Percentiles rank a stretch among this genome's conserved stretches.
Conservation (phyloP, 805 yeast genomes). For the Kodamaea nitidulidarum region DNA sequence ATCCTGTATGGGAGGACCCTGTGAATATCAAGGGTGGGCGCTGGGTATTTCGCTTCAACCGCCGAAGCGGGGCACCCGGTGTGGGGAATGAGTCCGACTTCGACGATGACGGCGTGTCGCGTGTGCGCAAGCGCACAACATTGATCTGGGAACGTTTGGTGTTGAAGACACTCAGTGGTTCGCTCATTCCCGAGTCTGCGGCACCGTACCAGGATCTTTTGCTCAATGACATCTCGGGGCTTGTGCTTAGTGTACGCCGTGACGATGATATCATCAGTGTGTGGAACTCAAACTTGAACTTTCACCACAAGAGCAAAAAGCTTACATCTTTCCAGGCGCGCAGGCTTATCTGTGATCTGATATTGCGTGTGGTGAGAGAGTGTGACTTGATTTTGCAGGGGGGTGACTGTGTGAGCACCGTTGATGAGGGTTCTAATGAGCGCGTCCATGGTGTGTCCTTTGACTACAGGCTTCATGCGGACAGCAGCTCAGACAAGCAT, state of each 20-base stretch:
- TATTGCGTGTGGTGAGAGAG: constrained; percentile 44
- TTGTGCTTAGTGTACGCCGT: constrained; percentile 54
- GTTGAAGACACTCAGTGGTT: constrained; percentile 48
- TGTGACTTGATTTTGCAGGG: constrained; percentile 43
- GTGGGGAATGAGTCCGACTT: constrained; percentile 9
- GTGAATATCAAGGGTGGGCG: constrained; percentile 57
- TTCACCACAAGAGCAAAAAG: constrained; percentile 25
- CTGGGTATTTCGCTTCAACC: constrained; percentile 53
- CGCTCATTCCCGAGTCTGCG: constrained; percentile 39
- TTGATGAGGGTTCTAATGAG: constrained; percentile 35
- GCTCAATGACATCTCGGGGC: constrained; percentile 52
- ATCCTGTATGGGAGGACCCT: constrained; percentile 69
- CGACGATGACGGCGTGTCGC: constrained; percentile 17
- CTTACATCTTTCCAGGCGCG: constrained; percentile 43
- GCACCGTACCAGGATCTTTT: constrained; percentile 36
- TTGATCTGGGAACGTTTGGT: constrained; percentile 56
- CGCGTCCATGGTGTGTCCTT: constrained; percentile 44
- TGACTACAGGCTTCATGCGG: constrained; percentile 46
- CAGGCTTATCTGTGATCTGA: constrained; percentile 44
- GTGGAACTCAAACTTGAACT: constrained; percentile 55
- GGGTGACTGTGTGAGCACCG: constrained; percentile 26
- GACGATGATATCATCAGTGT: constrained; percentile 58
- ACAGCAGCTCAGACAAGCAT: constrained; percentile 15
- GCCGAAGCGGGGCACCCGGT: constrained; percentile 20
- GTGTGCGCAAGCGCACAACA: constrained; percentile 32